Conservation (phyloP, 2,329 filamentous ascomycete genomes). For the Apiospora marii region DNA sequence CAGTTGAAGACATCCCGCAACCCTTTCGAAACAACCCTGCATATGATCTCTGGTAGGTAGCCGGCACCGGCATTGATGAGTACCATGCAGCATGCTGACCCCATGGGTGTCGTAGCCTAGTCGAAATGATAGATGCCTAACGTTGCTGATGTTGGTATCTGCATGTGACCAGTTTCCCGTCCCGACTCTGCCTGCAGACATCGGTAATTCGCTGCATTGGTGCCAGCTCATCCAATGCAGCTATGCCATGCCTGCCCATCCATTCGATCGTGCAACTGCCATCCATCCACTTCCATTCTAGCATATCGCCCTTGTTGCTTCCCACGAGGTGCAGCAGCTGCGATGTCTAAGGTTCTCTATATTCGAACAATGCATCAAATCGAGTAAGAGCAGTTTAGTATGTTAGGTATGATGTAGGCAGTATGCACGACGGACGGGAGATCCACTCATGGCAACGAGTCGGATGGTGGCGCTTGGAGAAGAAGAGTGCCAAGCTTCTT, state of each 20-base stretch:
- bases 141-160: conserved; percentile 5
- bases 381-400: neutral
- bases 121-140: neutral
- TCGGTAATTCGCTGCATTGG: conserved; percentile 1
- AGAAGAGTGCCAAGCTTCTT: neutral
- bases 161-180: conserved; percentile 18
- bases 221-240: conserved; percentile 9
- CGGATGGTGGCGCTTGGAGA: neutral
- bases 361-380: neutral
- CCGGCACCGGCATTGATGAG: conserved; percentile 16
- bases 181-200: neutral
- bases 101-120: conserved; percentile 9
- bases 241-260: neutral
- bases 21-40: conserved; percentile 16
- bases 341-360: neutral
- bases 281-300: neutral
- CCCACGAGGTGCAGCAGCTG: neutral
- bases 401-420: neutral
- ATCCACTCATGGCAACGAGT: neutral
- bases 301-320: neutral
- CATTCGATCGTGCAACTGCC: neutral
- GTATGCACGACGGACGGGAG: neutral
- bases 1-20: conserved; percentile 5
- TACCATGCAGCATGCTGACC: conserved; percentile 15
- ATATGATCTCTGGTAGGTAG: neutral